Conservation (phyloP, 768 basidiomycete genomes). For the Symmetrospora coprosmae region DNA sequence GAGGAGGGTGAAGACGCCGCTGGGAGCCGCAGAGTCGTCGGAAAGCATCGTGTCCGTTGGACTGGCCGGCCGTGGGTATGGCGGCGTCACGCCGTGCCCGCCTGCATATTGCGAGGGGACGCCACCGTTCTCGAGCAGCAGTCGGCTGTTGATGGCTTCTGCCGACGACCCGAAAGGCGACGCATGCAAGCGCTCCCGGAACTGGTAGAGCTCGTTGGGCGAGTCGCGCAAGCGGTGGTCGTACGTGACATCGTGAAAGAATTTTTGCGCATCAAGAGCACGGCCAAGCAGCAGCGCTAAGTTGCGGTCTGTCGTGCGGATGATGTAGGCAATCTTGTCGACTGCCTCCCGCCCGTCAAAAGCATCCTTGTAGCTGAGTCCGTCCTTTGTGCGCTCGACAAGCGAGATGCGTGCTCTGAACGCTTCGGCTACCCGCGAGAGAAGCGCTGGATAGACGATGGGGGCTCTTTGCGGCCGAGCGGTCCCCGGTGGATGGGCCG, state of each 20-base stretch:
- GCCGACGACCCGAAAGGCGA: conserved; percentile 47
- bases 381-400: conserved; percentile 76
- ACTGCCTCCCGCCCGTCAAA: conserved; percentile 97
- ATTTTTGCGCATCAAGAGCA: conserved; percentile 92
- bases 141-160: too few species aligned
- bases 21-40: conserved; percentile 47
- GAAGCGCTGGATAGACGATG: conserved; percentile 82
- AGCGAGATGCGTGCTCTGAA: conserved; percentile 69
- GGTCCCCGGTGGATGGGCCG: neutral
- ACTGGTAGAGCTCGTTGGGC: conserved; percentile 78
- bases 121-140: neutral
- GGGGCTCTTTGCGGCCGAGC: conserved; percentile 37
- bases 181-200: conserved; percentile 67
- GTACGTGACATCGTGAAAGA: conserved; percentile 98
- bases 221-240: conserved; percentile 89
- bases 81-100: conserved; percentile 8
- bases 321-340: conserved; percentile 91
- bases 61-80: conserved; percentile 26
- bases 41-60: conserved; percentile 23
- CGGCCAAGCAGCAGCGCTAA: conserved; percentile 86
- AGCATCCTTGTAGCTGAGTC: conserved; percentile 84
- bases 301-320: conserved; percentile 95
- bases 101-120: neutral
- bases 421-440: conserved; percentile 85
- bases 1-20: conserved; percentile 87